Evolutionary conservation across 768 basidiomycete species (phyloP).

Genomic region (Collybia sp.): DNA sequence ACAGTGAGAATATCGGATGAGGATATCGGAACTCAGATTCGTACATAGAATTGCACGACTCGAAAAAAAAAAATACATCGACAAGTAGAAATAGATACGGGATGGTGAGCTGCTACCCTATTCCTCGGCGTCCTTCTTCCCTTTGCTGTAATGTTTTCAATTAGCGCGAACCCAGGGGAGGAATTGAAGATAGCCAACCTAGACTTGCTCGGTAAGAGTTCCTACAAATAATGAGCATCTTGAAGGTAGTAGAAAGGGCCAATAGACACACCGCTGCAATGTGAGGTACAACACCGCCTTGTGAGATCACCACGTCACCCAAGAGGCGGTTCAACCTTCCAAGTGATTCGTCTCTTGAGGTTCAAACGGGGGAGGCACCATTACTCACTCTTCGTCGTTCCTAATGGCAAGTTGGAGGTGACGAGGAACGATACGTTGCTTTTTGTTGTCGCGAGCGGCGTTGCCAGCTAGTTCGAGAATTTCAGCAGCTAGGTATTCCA

Average conservation of each 20-base stretch:
- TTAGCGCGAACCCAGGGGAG: background rate
- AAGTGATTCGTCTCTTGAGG: constrained; percentile 2
- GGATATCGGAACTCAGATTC: too few relatives aligned
- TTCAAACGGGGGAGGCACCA: background rate
- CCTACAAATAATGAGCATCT: constrained; percentile 16
- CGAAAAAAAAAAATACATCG: too few relatives aligned
- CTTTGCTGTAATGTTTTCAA: constrained; percentile 20
- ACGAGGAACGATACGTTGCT: constrained; percentile 93
- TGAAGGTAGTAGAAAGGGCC: background rate
- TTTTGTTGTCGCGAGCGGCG: constrained; percentile 88
- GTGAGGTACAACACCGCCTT: constrained; percentile 89
- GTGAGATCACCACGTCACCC: constrained; percentile 86
- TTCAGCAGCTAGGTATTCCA: constrained; percentile 91
- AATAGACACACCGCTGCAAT: constrained; percentile 46
- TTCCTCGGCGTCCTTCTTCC: constrained; percentile 36
- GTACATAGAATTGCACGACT: too few relatives aligned
- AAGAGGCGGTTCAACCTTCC: constrained; percentile 65
- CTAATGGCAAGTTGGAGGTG: constrained; percentile 94
- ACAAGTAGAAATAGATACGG: too few relatives aligned
- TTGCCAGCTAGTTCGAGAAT: constrained; percentile 92
- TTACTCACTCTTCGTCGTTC: constrained; percentile 81
- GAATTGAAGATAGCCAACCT: constrained; percentile 17
- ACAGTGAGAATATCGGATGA: too few relatives aligned
- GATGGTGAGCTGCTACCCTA: constrained; percentile 7
- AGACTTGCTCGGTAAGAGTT: constrained; percentile 38